A percentile compares a stretch with the other conserved stretches of the same genome.
Evolutionary conservation across 2,329 filamentous ascomycete genomes (phyloP).

Genomic region (Macrophomina phaseolina): DNA sequence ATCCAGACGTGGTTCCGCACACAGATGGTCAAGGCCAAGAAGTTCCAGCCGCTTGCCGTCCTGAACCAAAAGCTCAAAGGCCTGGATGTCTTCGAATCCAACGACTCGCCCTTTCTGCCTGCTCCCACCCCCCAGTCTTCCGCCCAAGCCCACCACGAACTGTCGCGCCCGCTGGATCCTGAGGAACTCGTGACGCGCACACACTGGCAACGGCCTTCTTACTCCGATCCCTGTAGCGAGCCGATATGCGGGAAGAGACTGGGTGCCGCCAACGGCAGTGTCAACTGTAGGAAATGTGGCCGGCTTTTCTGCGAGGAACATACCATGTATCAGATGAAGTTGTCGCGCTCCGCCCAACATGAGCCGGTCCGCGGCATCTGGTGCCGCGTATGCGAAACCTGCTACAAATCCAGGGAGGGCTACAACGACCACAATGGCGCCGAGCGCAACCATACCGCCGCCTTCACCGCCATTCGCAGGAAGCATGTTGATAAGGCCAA

Average conservation of each 20-base stretch:
- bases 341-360: constrained; percentile 85
- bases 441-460: constrained; percentile 72
- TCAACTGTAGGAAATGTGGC: constrained; percentile 94
- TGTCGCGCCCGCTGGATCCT: constrained; percentile 64
- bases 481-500: constrained; percentile 83
- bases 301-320: constrained; percentile 95
- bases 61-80: constrained; percentile 94
- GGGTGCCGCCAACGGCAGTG: constrained; percentile 77
- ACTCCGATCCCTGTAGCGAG: constrained; percentile 83
- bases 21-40: constrained; percentile 90
- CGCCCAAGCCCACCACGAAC: constrained; percentile 40
- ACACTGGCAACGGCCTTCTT: constrained; percentile 84
- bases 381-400: constrained; percentile 98
- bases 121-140: constrained; percentile 42
- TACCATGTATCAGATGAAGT: constrained; percentile 99
- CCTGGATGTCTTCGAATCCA: constrained; percentile 91
- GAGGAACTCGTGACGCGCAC: constrained; percentile 86
- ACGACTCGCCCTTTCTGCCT: constrained; percentile 66
- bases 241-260: constrained; percentile 82
- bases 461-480: constrained; percentile 73
- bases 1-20: constrained; percentile 97
- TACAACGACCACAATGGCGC: constrained; percentile 86
- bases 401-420: constrained; percentile 93
- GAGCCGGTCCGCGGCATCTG: constrained; percentile 90
- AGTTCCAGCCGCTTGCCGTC: constrained; percentile 87